Evolutionary conservation across 768 basidiomycete species (phyloP).

Genomic region (Sporobolomyces roseus): DNA sequence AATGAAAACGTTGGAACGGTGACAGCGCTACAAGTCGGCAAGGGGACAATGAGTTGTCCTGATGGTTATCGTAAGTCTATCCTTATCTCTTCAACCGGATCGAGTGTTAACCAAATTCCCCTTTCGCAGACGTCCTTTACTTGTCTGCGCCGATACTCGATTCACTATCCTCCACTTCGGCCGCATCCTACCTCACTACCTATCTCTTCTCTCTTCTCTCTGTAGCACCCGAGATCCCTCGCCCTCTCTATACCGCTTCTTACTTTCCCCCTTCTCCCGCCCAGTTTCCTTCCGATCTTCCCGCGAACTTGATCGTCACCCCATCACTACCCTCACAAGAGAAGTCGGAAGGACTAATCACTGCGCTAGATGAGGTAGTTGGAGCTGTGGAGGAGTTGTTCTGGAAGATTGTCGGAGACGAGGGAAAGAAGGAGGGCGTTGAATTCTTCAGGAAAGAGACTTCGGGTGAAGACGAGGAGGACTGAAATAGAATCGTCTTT

Average conservation of each 20-base stretch:
- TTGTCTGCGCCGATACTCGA: conserved; percentile 57
- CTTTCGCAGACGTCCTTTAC: conserved; percentile 50
- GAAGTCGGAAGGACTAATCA: neutral
- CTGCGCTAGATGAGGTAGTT: conserved; percentile 15
- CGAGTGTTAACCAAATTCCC: neutral
- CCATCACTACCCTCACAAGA: neutral
- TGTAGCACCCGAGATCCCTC: neutral
- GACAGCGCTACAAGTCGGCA: conserved; percentile 65
- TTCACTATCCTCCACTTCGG: conserved; percentile 23
- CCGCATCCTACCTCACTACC: conserved; percentile 1
- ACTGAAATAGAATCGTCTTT: neutral
- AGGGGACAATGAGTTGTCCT: conserved; percentile 70
- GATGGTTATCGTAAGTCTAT: conserved; percentile 63
- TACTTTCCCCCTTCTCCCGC: neutral
- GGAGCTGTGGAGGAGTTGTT: conserved; percentile 10
- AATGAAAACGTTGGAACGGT: conserved; percentile 52
- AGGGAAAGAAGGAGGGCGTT: conserved; percentile 33
- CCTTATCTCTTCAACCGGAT: neutral
- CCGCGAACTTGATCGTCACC: conserved; percentile 24
- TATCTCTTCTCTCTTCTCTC: conserved; percentile 33
- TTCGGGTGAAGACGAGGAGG: conserved; percentile 1
- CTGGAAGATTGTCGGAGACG: conserved; percentile 35
- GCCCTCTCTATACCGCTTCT: conserved; percentile 17
- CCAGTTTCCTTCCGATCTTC: neutral
- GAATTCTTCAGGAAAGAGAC: conserved; percentile 30